Evolutionary conservation across 2,329 filamentous ascomycete species (phyloP).

Genomic region (Juglanconis juglandina): DNA sequence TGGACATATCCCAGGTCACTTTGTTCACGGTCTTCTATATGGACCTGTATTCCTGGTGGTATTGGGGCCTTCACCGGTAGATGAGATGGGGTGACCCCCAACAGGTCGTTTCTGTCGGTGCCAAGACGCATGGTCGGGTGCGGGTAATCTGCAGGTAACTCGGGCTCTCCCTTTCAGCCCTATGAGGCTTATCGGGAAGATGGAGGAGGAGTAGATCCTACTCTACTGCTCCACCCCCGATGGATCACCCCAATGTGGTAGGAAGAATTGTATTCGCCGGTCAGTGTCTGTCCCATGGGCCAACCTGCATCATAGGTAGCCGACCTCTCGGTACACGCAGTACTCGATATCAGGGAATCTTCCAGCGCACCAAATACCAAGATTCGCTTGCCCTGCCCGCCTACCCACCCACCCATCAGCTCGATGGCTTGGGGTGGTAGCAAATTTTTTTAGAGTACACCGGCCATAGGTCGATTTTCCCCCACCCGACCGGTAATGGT

Average conservation of each 20-base stretch:
- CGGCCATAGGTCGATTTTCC: slow-evolving; percentile 3
- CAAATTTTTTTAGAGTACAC: slow-evolving; percentile 11
- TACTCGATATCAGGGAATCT: neutral
- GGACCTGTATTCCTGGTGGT: neutral
- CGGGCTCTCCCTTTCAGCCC: slow-evolving; percentile 15
- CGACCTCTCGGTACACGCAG: neutral
- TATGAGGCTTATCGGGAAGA: slow-evolving; percentile 10
- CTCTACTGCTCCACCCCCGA: neutral
- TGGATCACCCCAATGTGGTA: neutral
- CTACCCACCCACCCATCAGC: neutral
- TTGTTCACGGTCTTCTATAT: too few relatives aligned
- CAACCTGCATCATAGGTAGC: neutral
- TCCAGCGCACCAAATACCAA: neutral
- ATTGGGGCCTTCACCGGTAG: neutral
- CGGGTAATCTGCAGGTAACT: slow-evolving; percentile 8
- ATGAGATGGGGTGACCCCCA: neutral
- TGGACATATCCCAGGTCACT: too few relatives aligned
- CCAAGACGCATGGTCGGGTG: slow-evolving; percentile 13
- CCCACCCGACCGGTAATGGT: slow-evolving; percentile 7
- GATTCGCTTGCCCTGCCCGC: slow-evolving; percentile 6
- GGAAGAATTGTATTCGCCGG: neutral
- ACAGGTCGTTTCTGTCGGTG: slow-evolving; percentile 1
- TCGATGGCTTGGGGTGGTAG: slow-evolving; percentile 10
- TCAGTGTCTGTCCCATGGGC: slow-evolving; percentile 1
- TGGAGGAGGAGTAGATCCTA: neutral